These are phyloP conservation scores for Penicillium robsamsonii DNA, from an alignment of 495 filamentous ascomycete species.

Conservation along the genomic window DNA sequence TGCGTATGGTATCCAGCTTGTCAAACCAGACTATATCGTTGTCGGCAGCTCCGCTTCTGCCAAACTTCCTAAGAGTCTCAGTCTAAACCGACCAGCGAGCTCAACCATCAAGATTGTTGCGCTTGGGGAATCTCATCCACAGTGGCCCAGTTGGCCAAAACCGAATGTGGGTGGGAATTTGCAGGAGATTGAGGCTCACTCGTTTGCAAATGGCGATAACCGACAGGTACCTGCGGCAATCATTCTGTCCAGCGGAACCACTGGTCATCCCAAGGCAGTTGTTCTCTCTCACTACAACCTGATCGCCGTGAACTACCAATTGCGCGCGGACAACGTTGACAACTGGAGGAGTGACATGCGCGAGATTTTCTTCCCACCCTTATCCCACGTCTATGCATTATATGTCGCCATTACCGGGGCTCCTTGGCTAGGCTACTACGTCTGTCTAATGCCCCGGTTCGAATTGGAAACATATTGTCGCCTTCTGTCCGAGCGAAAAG, in stretches of 20 bases:
- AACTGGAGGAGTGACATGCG: conserved; percentile 5
- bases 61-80: neutral
- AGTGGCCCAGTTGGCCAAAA: neutral
- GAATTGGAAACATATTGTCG: conserved; percentile 9
- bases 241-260: conserved; percentile 62
- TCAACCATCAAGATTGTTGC: neutral
- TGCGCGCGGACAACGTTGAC: conserved; percentile 1
- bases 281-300: conserved; percentile 74
- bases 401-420: conserved; percentile 8
- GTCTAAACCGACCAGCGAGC: neutral
- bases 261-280: conserved; percentile 79
- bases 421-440: conserved; percentile 9
- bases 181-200: neutral
- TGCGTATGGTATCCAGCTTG: conserved; percentile 63
- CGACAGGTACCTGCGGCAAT: conserved; percentile 30
- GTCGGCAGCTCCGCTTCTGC: conserved; percentile 1
- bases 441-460: conserved; percentile 13
- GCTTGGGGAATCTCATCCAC: neutral
- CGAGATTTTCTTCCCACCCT: conserved; percentile 9
- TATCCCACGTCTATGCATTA: conserved; percentile 10
- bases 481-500: conserved; percentile 7
- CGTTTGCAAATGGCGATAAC: neutral
- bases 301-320: conserved; percentile 37
- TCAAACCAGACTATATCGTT: conserved; percentile 59
- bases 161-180: neutral